These are phyloP conservation scores for Phytopythium cucurbitacearum DNA, from an alignment of 352 stramenopile species.

Conservation along the genomic window DNA sequence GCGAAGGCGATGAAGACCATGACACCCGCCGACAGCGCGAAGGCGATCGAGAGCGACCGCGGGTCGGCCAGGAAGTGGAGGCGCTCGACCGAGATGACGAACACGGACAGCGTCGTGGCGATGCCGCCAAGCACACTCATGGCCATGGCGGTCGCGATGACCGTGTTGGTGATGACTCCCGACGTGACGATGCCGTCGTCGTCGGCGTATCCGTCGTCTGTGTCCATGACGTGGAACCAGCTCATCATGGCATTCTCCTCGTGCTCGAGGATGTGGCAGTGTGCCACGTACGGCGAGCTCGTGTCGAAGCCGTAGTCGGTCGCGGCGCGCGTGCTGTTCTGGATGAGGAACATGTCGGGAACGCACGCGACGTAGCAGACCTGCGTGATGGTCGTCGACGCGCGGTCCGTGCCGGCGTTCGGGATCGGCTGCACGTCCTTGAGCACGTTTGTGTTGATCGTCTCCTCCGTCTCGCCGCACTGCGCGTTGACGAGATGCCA, in stretches of 20 bases:
- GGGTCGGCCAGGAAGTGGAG: constrained; percentile 53
- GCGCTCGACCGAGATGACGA: constrained; percentile 50
- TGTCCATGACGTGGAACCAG: constrained; percentile 54
- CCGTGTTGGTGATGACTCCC: constrained; percentile 34
- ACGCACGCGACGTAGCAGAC: constrained; percentile 77
- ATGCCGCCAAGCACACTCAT: constrained; percentile 68
- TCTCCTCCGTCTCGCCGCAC: constrained; percentile 59
- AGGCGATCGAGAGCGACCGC: constrained; percentile 40
- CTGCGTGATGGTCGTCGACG: constrained; percentile 40
- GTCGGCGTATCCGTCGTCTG: constrained; percentile 28
- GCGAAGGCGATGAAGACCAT: constrained; percentile 69
- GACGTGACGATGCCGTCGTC: constrained; percentile 32
- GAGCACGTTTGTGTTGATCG: constrained; percentile 55
- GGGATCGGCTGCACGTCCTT: constrained; percentile 79
- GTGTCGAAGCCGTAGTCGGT: constrained; percentile 71
- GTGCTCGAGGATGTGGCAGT: constrained; percentile 78
- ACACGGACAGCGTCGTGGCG: constrained; percentile 51
- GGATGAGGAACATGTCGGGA: constrained; percentile 58
- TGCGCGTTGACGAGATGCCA: constrained; percentile 76
- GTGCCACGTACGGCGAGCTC: constrained; percentile 62
- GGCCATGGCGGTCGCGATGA: constrained; percentile 53
- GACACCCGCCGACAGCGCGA: constrained; percentile 62
- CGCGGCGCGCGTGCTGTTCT: constrained; percentile 38
- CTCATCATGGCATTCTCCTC: constrained; percentile 77
- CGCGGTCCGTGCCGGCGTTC: constrained; percentile 34